Conservation (phyloP, 75 land plant genomes). For the Sequoia sempervirens region DNA sequence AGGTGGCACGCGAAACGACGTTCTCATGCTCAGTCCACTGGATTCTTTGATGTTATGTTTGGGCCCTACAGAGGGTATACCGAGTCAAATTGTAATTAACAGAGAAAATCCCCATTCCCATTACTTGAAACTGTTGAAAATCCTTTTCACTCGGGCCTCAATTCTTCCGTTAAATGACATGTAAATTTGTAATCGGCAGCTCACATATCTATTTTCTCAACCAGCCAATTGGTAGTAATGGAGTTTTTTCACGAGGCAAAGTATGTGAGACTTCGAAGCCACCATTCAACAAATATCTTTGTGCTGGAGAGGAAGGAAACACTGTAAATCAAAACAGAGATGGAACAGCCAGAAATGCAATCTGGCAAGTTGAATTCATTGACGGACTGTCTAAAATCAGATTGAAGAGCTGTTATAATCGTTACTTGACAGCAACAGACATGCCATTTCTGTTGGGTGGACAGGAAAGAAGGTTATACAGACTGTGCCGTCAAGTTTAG, state of each 20-base stretch:
- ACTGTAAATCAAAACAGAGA: conserved; percentile 35
- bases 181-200: no score
- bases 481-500: conserved; percentile 33
- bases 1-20: no score
- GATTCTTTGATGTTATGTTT: no score
- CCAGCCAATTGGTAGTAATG: conserved; percentile 10
- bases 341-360: conserved; percentile 8
- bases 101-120: no score
- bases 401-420: conserved; percentile 53
- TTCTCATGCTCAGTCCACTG: no score
- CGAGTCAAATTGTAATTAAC: no score
- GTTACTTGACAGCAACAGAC: conserved; percentile 68
- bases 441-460: conserved; percentile 70
- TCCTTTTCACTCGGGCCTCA: no score
- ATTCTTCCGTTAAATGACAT: no score
- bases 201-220: background rate
- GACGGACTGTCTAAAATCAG: conserved; percentile 22
- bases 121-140: no score
- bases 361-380: conserved; percentile 25
- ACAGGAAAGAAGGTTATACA: conserved; percentile 84
- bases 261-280: conserved; percentile 50
- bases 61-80: no score
- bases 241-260: conserved; percentile 41
- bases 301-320: conserved; percentile 50
- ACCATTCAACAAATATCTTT: conserved; percentile 53